Base-by-base conservation (phyloP, 495 filamentous ascomycete species). In the Articulospora tetracladia region DNA sequence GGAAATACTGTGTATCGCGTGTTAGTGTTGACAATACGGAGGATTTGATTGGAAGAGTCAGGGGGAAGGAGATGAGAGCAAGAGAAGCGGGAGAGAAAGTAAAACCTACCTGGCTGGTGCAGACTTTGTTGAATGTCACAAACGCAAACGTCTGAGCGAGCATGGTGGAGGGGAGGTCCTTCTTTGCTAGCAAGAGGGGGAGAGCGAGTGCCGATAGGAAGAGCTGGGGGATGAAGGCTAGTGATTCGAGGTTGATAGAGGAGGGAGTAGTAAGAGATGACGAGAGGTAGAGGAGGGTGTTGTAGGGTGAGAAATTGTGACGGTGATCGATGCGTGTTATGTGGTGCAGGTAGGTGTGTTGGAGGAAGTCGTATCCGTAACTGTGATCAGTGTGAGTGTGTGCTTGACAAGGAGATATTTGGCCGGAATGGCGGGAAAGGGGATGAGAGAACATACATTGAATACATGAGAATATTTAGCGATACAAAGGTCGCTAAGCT, bases 61-160 rank as follows among this genome's bases (percentile, higher is more conserved):
- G 10, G 24, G 27, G 25, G 23, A 3, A 28, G 24, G 41, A 30
- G 30, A 0, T 25, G 50, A 34, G 1, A 25, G 52, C 50, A 20
- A 34, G 47, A 34, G 55, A 44, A n/a, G 26, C 15, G 30, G 30
- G 39, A 44, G 1, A 55, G 17, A 23, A 22, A 22, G 53, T 22
- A 23, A 41, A 23, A 46, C 76, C 23, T 83, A 94, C 92, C 83
- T 98, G 94, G 68, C 90, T 93, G 1, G 94, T 98, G 80, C 93
- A 97, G 19, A 98, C 94, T 77, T 98, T 98, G 70, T 98, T 98
- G 58, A 96, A 98, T 4, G 90, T 85, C 6, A 98, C 94, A 72
- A 98, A 98, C 0, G 94, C 89, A 70, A 97, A 97, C 0, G 95
- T 98, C 74, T 98, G 94, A n/a, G 90, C 92, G n/a, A 98, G 81